Percentiles rank a stretch among this genome's conserved stretches.
Conservation (phyloP, 495 filamentous ascomycete genomes). For the Durotheca rogersii region DNA sequence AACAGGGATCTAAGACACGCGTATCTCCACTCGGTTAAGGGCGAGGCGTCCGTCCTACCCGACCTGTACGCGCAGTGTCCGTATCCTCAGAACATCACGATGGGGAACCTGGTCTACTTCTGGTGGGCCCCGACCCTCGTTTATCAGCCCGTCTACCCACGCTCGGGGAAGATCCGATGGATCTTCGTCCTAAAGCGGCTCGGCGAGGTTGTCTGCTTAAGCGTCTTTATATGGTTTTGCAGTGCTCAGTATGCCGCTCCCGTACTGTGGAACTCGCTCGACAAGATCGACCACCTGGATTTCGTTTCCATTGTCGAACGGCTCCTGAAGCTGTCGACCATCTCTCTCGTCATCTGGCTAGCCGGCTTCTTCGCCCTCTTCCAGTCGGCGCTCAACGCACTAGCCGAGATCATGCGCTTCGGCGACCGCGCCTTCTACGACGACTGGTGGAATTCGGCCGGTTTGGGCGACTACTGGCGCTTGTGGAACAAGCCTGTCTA, state of each 20-base stretch:
- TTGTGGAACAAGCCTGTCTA: conserved; percentile 98
- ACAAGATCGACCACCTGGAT: conserved; percentile 79
- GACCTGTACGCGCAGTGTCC: conserved; percentile 79
- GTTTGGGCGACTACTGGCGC: conserved; percentile 86
- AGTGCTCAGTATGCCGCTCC: conserved; percentile 92
- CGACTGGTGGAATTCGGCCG: conserved; percentile 95
- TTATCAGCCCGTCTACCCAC: conserved; percentile 95
- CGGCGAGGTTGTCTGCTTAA: conserved; percentile 69
- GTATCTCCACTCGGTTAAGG: conserved; percentile 66
- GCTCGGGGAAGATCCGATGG: conserved; percentile 75
- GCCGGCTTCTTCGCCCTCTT: conserved; percentile 96
- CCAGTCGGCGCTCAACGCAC: conserved; percentile 82
- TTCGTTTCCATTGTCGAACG: conserved; percentile 82
- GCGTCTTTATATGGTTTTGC: conserved; percentile 88
- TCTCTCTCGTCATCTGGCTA: conserved; percentile 92
- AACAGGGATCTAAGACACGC: conserved; percentile 93
- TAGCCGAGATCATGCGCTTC: conserved; percentile 88
- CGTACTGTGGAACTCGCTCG: conserved; percentile 81
- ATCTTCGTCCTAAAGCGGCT: conserved; percentile 80
- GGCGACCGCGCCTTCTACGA: conserved; percentile 93
- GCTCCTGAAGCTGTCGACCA: conserved; percentile 90
- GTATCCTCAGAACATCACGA: conserved; percentile 86
- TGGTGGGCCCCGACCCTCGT: conserved; percentile 97
- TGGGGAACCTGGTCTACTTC: conserved; percentile 85
- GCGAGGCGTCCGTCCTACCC: conserved; percentile 62